Evolutionary conservation across 441 rosid genomes (phyloP).

Genomic region (Bruguiera hainesii): DNA sequence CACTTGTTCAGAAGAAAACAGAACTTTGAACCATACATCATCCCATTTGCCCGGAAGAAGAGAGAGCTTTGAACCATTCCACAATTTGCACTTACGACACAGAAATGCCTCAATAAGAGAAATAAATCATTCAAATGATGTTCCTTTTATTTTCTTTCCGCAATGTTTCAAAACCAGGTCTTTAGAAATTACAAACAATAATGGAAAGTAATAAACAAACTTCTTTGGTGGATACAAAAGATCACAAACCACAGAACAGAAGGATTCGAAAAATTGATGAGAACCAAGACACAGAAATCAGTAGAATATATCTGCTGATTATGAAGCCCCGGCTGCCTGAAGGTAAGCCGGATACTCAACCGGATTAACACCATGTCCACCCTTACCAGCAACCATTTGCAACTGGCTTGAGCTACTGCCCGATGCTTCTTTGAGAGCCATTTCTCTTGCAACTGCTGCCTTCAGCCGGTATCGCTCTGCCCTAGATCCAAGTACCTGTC

Average conservation of each 20-base stretch:
- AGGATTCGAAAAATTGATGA: neutral
- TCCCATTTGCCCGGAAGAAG: neutral
- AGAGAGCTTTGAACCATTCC: neutral
- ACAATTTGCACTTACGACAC: neutral
- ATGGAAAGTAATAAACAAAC: neutral
- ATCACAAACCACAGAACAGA: neutral
- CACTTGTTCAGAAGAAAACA: no score
- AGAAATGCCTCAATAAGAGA: neutral
- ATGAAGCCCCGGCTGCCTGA: slow-evolving; percentile 31
- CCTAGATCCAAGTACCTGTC: slow-evolving; percentile 85
- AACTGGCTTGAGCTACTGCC: slow-evolving; percentile 24
- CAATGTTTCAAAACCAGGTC: no score
- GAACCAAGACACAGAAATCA: slow-evolving; percentile 20
- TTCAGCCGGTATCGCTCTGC: slow-evolving; percentile 73
- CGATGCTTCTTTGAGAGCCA: slow-evolving; percentile 22
- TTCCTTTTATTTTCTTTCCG: neutral
- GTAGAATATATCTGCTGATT: slow-evolving; percentile 40
- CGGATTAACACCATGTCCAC: slow-evolving; percentile 30
- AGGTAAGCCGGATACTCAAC: slow-evolving; percentile 35
- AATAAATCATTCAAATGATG: slow-evolving; percentile 3
- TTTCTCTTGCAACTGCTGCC: slow-evolving; percentile 38
- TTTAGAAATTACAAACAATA: no score
- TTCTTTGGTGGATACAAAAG: slow-evolving; percentile 3
- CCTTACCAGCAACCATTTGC: slow-evolving; percentile 32
- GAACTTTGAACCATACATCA: no score